These are phyloP conservation scores for Pelagophyceae sp. DNA, from an alignment of 352 stramenopile species.

Conservation along the genomic window DNA sequence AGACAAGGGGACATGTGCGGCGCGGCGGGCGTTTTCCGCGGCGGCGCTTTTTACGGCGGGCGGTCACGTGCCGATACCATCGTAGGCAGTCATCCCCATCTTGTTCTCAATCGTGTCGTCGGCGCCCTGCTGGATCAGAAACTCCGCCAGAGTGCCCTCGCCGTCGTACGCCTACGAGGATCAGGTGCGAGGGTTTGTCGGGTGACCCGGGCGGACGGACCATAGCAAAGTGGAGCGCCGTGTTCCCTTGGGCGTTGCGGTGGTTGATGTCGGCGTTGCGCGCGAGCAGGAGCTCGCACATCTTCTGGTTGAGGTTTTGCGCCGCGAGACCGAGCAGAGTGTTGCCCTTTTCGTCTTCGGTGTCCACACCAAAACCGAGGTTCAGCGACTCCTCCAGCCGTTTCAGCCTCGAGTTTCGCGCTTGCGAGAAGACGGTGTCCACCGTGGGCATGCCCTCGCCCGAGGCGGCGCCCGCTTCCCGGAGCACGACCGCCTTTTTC, in stretches of 20 bases:
- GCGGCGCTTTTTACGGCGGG: no score
- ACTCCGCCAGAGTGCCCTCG: constrained; percentile 73
- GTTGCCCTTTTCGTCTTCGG: constrained; percentile 80
- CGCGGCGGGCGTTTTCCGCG: no score
- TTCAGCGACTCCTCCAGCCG: constrained; percentile 74
- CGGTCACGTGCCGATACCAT: constrained; percentile 56
- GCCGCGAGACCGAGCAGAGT: constrained; percentile 73
- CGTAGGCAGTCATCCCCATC: constrained; percentile 71
- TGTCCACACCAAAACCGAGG: constrained; percentile 70
- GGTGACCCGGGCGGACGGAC: no score
- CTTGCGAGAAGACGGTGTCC: constrained; percentile 77
- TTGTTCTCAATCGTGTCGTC: constrained; percentile 84
- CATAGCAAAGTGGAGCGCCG: constrained; percentile 83
- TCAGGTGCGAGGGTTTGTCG: no score
- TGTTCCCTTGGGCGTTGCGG: constrained; percentile 78
- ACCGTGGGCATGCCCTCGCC: constrained; percentile 34
- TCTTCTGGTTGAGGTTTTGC: constrained; percentile 76
- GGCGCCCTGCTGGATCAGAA: constrained; percentile 77
- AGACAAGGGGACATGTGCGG: no score
- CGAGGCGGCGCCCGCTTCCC: constrained; percentile 36
- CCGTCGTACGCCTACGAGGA: constrained; percentile 78
- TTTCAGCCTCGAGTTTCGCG: constrained; percentile 72
- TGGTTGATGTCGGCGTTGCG: constrained; percentile 78
- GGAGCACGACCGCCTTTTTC: constrained; percentile 44
- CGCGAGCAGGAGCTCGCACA: constrained; percentile 70